A percentile compares a stretch with the other conserved stretches of the same genome.
Evolutionary conservation across 768 basidiomycete species (phyloP).

Genomic region (Sarcodon aspratus): DNA sequence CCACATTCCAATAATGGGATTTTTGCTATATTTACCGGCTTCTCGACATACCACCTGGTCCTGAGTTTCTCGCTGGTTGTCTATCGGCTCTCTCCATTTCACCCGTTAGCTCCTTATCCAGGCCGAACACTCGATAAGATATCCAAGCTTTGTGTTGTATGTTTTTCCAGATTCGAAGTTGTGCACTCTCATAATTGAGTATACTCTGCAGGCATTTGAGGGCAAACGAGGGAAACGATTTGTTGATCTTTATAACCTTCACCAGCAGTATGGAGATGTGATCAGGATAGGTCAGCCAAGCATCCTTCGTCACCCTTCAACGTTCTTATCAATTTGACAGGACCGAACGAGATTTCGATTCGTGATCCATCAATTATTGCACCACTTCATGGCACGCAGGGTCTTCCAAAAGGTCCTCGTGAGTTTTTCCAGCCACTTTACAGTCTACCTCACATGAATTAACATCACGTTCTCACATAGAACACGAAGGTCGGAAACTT

Average conservation of each 20-base stretch:
- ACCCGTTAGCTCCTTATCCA: slow-evolving; percentile 10
- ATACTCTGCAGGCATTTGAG: slow-evolving; percentile 1
- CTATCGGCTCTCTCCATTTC: slow-evolving; percentile 13
- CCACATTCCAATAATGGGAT: neutral
- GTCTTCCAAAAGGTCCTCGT: slow-evolving; percentile 5
- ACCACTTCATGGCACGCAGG: slow-evolving; percentile 2
- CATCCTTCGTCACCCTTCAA: neutral
- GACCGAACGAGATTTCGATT: slow-evolving; percentile 8
- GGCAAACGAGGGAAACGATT: slow-evolving; percentile 9
- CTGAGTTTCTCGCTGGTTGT: slow-evolving; percentile 5
- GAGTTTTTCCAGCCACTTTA: neutral
- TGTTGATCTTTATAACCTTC: slow-evolving; percentile 9
- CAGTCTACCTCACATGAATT: neutral
- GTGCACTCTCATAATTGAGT: neutral
- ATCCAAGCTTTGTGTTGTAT: slow-evolving; percentile 6
- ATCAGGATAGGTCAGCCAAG: slow-evolving; percentile 10
- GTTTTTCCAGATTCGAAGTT: neutral
- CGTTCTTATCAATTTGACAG: neutral
- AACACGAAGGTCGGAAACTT: neutral
- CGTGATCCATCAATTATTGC: slow-evolving; percentile 3
- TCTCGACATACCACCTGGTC: slow-evolving; percentile 5
- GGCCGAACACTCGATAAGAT: slow-evolving; percentile 9
- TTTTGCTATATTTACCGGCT: neutral
- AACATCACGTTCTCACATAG: neutral
- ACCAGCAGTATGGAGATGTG: slow-evolving; percentile 12